Base-by-base conservation (phyloP, 768 basidiomycete species). In the Boletellus ananas region DNA sequence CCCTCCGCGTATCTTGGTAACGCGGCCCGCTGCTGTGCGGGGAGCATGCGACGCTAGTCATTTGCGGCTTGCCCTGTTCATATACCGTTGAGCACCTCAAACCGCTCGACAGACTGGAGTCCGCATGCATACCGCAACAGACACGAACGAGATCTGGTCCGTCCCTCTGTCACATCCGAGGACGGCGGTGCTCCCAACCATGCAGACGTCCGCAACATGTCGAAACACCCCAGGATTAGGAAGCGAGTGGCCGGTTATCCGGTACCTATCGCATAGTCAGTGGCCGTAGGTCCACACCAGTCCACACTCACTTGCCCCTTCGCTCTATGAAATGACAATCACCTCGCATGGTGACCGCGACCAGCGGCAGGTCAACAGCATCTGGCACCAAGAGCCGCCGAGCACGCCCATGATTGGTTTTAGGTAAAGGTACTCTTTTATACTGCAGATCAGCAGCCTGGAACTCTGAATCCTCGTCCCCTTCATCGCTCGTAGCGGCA, bases 141-240 rank as follows among this genome's bases (percentile, higher is more conserved):
- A 61, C 42, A 77, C 58, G 43, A 74, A 62, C 25, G 76, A 71
- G 47, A 79, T 65, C 58, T 79, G 77, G 51, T 56, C 65, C 8
- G 67, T 67, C 12, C 76, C 74, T 34, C 62, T 65, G 52, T 68
- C 67, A 61, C 73, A 78, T 13, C 72, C 77, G 52, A 81, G 59
- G 44, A 78, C 66, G 29, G 69, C 68, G 17, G 65, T 72, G 42
- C 74, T 65, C 13, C 66, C 70, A 27, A 76, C 59, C 48, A 74
- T 66, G 47, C 72, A 71, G 18, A 73, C 78, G 55, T 82, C 78
- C 39, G 69, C 69, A 46, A 79, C 77, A 54, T 74, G 74, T 31
- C 69, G 65, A 56, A 68, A 64, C 25, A 54, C 56, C 34, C 62
- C 64, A 4, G 66, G 54, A 55, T 69, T 70, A 44, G 73, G 73